Evolutionary conservation across 169 alveolate genomes (phyloP).

Genomic region (Eimeria acervulina): DNA sequence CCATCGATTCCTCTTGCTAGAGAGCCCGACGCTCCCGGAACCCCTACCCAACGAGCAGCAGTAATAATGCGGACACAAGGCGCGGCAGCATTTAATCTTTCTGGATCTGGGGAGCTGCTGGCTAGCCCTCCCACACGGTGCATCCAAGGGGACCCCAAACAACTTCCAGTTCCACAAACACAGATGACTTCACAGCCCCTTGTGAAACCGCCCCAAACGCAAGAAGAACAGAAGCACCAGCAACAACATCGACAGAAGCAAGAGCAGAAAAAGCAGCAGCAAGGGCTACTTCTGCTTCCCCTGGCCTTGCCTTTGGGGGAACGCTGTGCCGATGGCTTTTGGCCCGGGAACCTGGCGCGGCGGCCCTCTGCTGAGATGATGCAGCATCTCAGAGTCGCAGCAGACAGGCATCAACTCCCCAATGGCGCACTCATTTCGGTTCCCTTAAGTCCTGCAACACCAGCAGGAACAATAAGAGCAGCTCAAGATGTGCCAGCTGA

Average conservation of each 20-base stretch:
- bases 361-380: constrained; percentile 42
- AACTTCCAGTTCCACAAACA: background rate
- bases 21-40: background rate
- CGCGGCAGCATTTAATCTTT: background rate
- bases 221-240: background rate
- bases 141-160: background rate
- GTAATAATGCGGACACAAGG: background rate
- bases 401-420: background rate
- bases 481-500: background rate
- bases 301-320: background rate
- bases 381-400: constrained; percentile 35
- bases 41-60: background rate
- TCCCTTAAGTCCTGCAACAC: background rate
- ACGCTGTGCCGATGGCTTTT: background rate
- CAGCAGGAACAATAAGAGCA: background rate
- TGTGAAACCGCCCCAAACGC: background rate
- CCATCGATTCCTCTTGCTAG: background rate
- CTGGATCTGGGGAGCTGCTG: background rate
- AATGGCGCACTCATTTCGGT: background rate
- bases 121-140: background rate
- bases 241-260: background rate
- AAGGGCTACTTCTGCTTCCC: background rate
- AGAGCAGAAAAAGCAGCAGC: background rate
- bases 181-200: background rate
- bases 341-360: background rate